Conservation (phyloP, 2,329 filamentous ascomycete genomes). For the Venturia nashicola region DNA sequence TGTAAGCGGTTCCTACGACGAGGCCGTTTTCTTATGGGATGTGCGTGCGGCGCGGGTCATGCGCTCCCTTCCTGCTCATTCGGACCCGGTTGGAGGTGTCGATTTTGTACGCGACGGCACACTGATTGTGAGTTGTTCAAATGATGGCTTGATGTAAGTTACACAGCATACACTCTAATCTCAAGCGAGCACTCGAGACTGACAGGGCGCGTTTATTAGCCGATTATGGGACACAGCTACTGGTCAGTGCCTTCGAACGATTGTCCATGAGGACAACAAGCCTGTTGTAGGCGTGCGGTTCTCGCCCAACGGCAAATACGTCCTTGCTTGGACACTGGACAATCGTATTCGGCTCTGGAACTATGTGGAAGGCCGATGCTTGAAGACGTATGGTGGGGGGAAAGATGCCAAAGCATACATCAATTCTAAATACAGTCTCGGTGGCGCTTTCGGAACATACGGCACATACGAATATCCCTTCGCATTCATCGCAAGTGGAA, state of each 20-base stretch:
- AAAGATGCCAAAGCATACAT: slow-evolving; percentile 55
- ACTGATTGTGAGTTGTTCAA: slow-evolving; percentile 79
- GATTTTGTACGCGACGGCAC: slow-evolving; percentile 91
- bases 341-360: slow-evolving; percentile 87
- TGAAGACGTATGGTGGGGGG: slow-evolving; percentile 65
- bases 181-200: not conserved
- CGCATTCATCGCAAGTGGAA: slow-evolving; percentile 68
- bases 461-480: slow-evolving; percentile 16
- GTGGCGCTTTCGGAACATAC: slow-evolving; percentile 68
- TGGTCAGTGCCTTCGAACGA: slow-evolving; percentile 84
- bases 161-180: slow-evolving; percentile 10
- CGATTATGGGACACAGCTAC: slow-evolving; percentile 94
- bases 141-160: slow-evolving; percentile 72
- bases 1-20: slow-evolving; percentile 89
- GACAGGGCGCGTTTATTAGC: slow-evolving; percentile 25
- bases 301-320: slow-evolving; percentile 84
- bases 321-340: slow-evolving; percentile 86
- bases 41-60: slow-evolving; percentile 78
- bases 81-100: slow-evolving; percentile 85
- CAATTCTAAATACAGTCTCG: slow-evolving; percentile 76
- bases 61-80: slow-evolving; percentile 85
- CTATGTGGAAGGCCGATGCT: slow-evolving; percentile 78
- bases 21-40: slow-evolving; percentile 96
- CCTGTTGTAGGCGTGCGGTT: slow-evolving; percentile 84
- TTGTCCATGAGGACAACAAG: slow-evolving; percentile 93